Conservation (phyloP, 805 yeast species). For the Teunomyces tritomae region DNA sequence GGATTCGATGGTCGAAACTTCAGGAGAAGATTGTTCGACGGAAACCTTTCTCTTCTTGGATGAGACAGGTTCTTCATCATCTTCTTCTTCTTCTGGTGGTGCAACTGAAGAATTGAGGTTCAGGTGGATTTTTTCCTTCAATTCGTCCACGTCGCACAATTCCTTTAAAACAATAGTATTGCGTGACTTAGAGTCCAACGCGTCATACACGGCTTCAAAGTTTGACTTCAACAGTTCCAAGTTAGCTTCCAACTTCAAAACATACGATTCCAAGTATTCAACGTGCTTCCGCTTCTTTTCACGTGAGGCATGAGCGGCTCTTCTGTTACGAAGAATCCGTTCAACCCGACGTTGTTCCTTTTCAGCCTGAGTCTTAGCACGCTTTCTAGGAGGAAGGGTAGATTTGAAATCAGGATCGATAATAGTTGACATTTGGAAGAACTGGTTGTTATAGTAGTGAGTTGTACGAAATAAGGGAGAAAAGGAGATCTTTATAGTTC, state of each 20-base stretch:
- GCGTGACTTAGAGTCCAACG: constrained; percentile 12
- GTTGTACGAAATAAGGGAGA: neutral
- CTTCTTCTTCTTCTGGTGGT: constrained; percentile 12
- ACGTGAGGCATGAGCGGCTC: constrained; percentile 96
- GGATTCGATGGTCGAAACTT: neutral
- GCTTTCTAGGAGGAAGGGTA: constrained; percentile 86
- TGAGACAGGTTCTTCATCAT: constrained; percentile 7
- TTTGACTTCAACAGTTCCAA: constrained; percentile 23
- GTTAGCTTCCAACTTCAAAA: constrained; percentile 41
- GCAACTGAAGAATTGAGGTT: constrained; percentile 16
- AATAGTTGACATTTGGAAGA: constrained; percentile 3
- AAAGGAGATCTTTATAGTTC: neutral
- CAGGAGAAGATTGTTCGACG: neutral
- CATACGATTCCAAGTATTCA: constrained; percentile 72
- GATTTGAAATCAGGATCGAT: constrained; percentile 23
- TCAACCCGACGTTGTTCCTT: constrained; percentile 95
- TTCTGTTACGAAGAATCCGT: constrained; percentile 86
- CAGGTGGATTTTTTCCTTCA: constrained; percentile 25
- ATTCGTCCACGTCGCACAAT: constrained; percentile 18
- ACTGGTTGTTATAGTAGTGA: neutral
- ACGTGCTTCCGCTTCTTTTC: constrained; percentile 94
- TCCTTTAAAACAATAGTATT: constrained; percentile 6
- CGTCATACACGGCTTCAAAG: constrained; percentile 16
- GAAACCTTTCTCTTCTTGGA: constrained; percentile 5
- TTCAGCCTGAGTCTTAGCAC: constrained; percentile 95